phyloP scores from a whole-genome alignment of 148 eudicot species.

The Rhododendron henanense region DNA sequence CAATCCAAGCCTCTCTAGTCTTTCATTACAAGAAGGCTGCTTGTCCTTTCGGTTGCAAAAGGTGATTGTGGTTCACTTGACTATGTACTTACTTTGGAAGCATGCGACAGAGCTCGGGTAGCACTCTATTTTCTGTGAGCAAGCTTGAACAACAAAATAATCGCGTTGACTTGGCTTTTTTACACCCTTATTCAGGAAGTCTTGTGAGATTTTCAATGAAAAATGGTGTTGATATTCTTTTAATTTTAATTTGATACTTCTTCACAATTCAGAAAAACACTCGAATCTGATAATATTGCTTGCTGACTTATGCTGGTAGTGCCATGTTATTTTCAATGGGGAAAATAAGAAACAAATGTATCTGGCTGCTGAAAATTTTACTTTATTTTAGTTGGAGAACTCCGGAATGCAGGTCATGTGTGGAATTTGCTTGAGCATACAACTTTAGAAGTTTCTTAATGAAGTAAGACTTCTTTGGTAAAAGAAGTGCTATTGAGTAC shows the following conservation, averaged over 20 bases:
- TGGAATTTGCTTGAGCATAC: not conserved
- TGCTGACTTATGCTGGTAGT: not conserved
- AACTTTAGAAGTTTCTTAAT: no score
- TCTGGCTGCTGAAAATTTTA: not conserved
- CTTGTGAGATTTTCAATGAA: not conserved
- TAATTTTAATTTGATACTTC: not conserved
- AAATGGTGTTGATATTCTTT: not conserved
- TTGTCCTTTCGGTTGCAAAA: not conserved
- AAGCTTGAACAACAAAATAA: not conserved
- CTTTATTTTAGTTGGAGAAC: not conserved
- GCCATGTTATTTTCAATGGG: not conserved
- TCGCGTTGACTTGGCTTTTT: not conserved
- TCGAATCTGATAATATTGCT: not conserved
- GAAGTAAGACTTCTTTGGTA: no score
- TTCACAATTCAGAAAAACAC: not conserved
- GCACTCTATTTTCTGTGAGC: not conserved
- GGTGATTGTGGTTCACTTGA: not conserved
- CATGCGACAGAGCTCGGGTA: not conserved
- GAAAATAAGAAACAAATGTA: not conserved
- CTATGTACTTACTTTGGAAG: not conserved
- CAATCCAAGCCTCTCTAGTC: not conserved
- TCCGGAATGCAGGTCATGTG: not conserved
- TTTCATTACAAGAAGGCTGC: not conserved
- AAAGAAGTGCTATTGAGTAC: not conserved
- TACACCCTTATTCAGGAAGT: not conserved